Conservation (phyloP, 2,329 filamentous ascomycete genomes). For the Fonsecaea multimorphosa region DNA sequence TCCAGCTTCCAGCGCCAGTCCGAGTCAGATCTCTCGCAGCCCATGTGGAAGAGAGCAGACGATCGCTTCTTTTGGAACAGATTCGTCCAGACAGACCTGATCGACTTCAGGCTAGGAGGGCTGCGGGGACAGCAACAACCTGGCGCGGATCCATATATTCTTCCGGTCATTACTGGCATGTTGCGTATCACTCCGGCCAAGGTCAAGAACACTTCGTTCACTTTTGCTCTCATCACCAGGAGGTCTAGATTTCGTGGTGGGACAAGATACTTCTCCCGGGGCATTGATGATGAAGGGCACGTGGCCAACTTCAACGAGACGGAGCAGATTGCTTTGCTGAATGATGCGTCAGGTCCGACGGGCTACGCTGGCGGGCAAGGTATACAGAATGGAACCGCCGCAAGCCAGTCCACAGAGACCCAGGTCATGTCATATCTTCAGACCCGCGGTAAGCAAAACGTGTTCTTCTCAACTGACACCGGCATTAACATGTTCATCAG, state of each 20-base stretch:
- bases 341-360: constrained; percentile 76
- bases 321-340: constrained; percentile 88
- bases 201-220: constrained; percentile 83
- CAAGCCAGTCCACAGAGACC: constrained; percentile 70
- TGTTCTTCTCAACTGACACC: background rate
- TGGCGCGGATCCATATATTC: constrained; percentile 85
- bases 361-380: constrained; percentile 80
- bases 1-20: constrained; percentile 96
- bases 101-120: constrained; percentile 76
- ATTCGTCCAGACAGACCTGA: constrained; percentile 87
- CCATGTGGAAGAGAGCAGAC: constrained; percentile 90
- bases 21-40: constrained; percentile 70
- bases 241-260: constrained; percentile 87
- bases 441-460: constrained; percentile 62
- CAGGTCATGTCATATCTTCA: constrained; percentile 95
- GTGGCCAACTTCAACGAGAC: constrained; percentile 99
- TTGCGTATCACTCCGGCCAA: constrained; percentile 85
- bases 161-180: constrained; percentile 96
- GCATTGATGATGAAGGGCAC: constrained; percentile 89
- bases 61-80: constrained; percentile 99
- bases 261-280: constrained; percentile 92
- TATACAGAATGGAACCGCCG: constrained; percentile 74
- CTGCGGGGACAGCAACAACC: constrained; percentile 65
- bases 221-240: constrained; percentile 84
- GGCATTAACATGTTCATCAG: constrained; percentile 44